Conservation (phyloP, 1,139 yeast species). For the Ogataea hybrid region DNA sequence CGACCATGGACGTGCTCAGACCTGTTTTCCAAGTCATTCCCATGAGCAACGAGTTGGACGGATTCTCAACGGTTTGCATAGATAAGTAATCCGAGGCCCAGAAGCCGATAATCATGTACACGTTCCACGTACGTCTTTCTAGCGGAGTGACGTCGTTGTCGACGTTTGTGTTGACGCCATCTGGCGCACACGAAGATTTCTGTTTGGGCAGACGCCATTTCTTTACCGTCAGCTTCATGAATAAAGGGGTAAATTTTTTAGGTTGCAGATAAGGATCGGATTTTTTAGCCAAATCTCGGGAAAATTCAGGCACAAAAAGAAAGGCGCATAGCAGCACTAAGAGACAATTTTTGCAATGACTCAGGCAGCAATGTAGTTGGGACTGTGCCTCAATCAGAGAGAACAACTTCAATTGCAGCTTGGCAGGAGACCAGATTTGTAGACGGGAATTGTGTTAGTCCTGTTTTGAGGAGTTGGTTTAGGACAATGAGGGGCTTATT, state of each 20-base stretch:
- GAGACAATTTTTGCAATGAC: no score
- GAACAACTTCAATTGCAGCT: no score
- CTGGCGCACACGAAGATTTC: conserved; percentile 30
- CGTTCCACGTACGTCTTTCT: conserved; percentile 31
- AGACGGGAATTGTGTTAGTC: no score
- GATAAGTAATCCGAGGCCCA: conserved; percentile 34
- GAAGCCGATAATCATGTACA: conserved; percentile 31
- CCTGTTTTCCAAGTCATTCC: conserved; percentile 39
- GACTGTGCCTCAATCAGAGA: no score
- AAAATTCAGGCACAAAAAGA: no score
- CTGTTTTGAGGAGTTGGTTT: no score
- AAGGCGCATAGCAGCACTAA: no score
- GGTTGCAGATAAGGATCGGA: no score
- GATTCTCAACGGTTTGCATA: conserved; percentile 27
- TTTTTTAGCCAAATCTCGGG: no score
- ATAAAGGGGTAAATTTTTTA: neutral
- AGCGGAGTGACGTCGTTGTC: conserved; percentile 34
- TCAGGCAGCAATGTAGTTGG: no score
- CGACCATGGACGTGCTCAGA: conserved; percentile 32
- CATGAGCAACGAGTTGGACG: conserved; percentile 26
- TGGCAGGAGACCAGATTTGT: no score
- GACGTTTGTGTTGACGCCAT: conserved; percentile 29
- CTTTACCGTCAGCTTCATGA: conserved; percentile 13
- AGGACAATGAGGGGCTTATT: no score
- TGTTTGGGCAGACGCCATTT: conserved; percentile 31